Evolutionary conservation across 2,329 filamentous ascomycete species (phyloP).

Genomic region (Samsoniella hepiali): DNA sequence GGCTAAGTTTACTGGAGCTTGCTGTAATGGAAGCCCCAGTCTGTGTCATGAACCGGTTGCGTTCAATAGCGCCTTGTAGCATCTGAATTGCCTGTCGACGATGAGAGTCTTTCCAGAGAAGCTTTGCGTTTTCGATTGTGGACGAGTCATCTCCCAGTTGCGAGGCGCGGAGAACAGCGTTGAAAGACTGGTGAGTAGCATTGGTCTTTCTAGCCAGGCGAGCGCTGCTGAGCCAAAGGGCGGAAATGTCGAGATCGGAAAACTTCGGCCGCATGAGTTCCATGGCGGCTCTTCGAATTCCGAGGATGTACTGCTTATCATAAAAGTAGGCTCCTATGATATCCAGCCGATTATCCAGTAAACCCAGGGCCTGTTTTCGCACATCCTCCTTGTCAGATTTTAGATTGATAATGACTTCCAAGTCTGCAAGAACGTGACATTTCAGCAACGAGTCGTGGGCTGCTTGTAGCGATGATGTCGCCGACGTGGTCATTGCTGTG

Average conservation of each 20-base stretch:
- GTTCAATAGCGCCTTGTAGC: conserved; percentile 79
- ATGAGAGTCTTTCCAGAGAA: conserved; percentile 91
- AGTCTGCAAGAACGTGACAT: conserved; percentile 81
- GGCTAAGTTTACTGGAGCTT: conserved; percentile 34
- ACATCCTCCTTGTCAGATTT: conserved; percentile 42
- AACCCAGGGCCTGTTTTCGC: conserved; percentile 31
- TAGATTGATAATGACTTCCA: conserved; percentile 68
- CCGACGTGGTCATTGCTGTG: conserved; percentile 69
- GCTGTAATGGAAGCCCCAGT: conserved; percentile 28
- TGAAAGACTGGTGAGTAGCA: conserved; percentile 83
- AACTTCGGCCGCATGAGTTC: conserved; percentile 65
- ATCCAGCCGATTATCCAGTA: conserved; percentile 73
- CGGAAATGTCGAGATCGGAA: conserved; percentile 70
- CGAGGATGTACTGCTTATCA: conserved; percentile 91
- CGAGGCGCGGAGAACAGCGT: conserved; percentile 85
- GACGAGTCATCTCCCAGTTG: conserved; percentile 80
- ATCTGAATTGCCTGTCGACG: conserved; percentile 93
- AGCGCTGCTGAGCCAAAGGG: conserved; percentile 81
- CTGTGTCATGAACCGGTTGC: conserved; percentile 66
- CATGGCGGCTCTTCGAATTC: conserved; percentile 84
- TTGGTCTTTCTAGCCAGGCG: conserved; percentile 82
- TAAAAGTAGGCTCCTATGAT: conserved; percentile 82
- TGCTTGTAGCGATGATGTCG: conserved; percentile 75
- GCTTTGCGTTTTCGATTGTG: conserved; percentile 88
- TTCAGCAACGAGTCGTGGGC: conserved; percentile 83